phyloP scores from a whole-genome alignment of 1,284 basidiomycete genomes.

The Volvariella surrecta region DNA sequence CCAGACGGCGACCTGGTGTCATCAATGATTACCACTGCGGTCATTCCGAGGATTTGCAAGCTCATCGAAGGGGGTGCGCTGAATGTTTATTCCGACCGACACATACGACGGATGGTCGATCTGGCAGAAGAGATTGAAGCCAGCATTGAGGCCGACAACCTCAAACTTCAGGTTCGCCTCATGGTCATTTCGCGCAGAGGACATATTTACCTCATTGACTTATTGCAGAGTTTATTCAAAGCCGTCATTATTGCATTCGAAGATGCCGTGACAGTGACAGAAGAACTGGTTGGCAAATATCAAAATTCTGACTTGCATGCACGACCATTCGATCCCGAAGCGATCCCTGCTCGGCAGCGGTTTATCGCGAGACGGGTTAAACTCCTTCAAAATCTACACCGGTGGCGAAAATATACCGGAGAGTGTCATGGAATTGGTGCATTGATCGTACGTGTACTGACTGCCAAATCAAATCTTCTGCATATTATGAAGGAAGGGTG shows the following conservation, averaged over 20 bases:
- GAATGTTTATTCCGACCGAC: constrained; percentile 72
- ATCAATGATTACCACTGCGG: constrained; percentile 78
- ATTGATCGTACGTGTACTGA: constrained; percentile 45
- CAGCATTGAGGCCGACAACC: constrained; percentile 57
- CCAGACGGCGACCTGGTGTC: constrained; percentile 85
- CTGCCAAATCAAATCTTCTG: constrained; percentile 51
- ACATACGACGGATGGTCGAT: constrained; percentile 61
- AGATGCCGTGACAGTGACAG: constrained; percentile 39
- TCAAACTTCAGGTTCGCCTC: constrained; percentile 62
- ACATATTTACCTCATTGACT: constrained; percentile 5
- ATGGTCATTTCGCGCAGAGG: neutral
- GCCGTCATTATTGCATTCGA: constrained; percentile 54
- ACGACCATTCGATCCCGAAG: constrained; percentile 69
- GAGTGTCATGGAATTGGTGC: constrained; percentile 52
- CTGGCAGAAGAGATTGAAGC: constrained; percentile 77
- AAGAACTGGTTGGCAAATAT: constrained; percentile 34
- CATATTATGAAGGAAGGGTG: constrained; percentile 72
- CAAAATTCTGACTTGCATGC: constrained; percentile 25
- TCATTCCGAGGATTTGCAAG: constrained; percentile 71
- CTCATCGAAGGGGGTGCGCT: constrained; percentile 67
- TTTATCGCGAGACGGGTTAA: constrained; percentile 67
- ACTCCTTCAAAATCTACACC: constrained; percentile 61
- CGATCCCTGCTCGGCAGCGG: constrained; percentile 64
- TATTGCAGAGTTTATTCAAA: constrained; percentile 57
- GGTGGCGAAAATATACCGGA: constrained; percentile 70